A percentile compares a stretch with the other conserved stretches of the same genome.
Evolutionary conservation across 306 rosid genomes (phyloP).

Genomic region (Cucumis cinereus): DNA sequence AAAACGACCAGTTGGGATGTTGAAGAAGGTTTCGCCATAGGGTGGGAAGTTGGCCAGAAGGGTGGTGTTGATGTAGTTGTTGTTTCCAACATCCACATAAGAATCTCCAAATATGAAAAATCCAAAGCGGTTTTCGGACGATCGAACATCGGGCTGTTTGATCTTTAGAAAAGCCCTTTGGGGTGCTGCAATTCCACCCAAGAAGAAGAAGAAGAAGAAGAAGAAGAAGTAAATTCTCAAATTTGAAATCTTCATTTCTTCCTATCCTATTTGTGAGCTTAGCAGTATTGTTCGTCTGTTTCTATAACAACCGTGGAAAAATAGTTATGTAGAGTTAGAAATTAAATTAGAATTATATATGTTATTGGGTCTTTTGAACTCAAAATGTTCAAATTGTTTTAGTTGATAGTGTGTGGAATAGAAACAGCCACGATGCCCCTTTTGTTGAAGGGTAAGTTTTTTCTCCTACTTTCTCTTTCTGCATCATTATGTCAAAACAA

Average conservation of each 20-base stretch:
- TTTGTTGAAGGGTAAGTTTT: too few species aligned
- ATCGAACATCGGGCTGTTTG: background rate
- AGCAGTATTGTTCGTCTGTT: too few species aligned
- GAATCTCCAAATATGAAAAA: constrained; percentile 28
- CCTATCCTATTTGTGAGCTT: too few species aligned
- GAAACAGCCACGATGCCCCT: too few species aligned
- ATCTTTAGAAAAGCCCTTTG: background rate
- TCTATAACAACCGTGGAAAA: too few species aligned
- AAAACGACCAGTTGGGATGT: constrained; percentile 23
- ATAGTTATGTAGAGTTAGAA: too few species aligned
- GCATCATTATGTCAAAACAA: too few species aligned
- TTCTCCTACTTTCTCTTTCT: too few species aligned
- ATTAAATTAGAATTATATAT: too few species aligned
- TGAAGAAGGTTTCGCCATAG: constrained; percentile 24
- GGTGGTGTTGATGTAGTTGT: constrained; percentile 24
- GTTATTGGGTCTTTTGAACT: too few species aligned
- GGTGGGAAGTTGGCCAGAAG: constrained; percentile 11
- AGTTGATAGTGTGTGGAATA: too few species aligned
- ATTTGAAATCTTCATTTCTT: background rate
- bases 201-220: background rate
- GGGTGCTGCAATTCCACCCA: background rate
- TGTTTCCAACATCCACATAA: constrained; percentile 2
- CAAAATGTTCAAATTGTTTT: too few species aligned
- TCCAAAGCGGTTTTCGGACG: constrained; percentile 2
- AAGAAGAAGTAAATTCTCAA: background rate